A percentile compares a stretch with the other conserved stretches of the same genome.
Evolutionary conservation across 1,284 basidiomycete genomes (phyloP).

Genomic region (Schizopora paradoxa): DNA sequence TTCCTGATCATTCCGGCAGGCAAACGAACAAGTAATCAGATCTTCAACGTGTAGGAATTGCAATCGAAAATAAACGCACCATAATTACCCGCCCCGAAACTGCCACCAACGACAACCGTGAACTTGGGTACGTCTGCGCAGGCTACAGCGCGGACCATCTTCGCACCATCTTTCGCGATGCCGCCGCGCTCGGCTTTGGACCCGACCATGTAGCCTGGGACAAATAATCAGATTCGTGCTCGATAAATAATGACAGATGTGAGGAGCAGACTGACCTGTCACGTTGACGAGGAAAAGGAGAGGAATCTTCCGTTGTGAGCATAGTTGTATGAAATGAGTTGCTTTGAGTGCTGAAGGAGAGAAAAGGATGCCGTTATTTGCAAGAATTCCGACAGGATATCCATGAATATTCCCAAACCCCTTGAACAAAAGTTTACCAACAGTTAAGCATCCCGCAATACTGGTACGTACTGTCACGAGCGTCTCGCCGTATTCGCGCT

Average conservation of each 20-base stretch:
- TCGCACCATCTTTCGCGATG: constrained; percentile 95
- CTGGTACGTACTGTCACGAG: constrained; percentile 61
- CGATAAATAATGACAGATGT: not conserved
- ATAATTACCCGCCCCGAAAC: constrained; percentile 94
- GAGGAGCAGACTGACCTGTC: constrained; percentile 45
- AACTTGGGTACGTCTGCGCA: constrained; percentile 93
- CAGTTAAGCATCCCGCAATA: not conserved
- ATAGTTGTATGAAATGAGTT: constrained; percentile 92
- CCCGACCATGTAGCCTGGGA: constrained; percentile 85
- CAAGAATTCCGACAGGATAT: constrained; percentile 84
- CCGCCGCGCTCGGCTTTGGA: constrained; percentile 92
- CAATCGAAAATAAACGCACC: constrained; percentile 42
- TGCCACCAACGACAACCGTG: constrained; percentile 92
- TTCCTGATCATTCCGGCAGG: constrained; percentile 62
- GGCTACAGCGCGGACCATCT: constrained; percentile 96
- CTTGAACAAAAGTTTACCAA: constrained; percentile 32
- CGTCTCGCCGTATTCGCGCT: constrained; percentile 89
- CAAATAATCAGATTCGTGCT: constrained; percentile 8
- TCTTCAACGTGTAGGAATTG: constrained; percentile 1
- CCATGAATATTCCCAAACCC: constrained; percentile 91
- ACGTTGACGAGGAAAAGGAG: constrained; percentile 93
- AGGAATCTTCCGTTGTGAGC: constrained; percentile 87
- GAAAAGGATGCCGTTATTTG: constrained; percentile 93
- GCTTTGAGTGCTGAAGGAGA: constrained; percentile 92
- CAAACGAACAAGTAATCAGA: constrained; percentile 11